Conservation (phyloP, 1,284 basidiomycete species). For the Irpex lacteus region DNA sequence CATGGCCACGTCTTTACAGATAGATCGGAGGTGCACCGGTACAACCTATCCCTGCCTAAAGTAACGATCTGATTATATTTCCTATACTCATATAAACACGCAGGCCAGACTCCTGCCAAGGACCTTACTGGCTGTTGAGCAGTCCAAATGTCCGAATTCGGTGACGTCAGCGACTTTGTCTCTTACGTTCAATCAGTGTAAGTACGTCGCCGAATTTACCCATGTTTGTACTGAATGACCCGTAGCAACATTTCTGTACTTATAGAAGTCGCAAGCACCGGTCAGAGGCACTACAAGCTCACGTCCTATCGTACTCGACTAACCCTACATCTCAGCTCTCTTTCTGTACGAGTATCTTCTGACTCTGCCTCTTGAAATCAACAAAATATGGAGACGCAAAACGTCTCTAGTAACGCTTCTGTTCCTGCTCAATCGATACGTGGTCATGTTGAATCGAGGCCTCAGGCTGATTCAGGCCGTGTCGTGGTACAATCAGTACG, state of each 20-base stretch:
- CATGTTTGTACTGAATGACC: too few species aligned
- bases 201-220: too few species aligned
- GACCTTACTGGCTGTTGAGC: too few species aligned
- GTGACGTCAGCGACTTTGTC: too few species aligned
- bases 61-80: not conserved
- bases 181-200: too few species aligned
- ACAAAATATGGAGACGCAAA: not conserved
- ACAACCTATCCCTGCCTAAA: too few species aligned
- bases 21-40: too few species aligned
- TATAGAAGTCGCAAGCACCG: not conserved
- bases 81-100: too few species aligned
- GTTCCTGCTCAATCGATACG: constrained; percentile 12
- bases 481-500: constrained; percentile 14
- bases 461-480: constrained; percentile 15
- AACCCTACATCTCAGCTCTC: not conserved
- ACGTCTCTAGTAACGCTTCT: not conserved
- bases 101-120: too few species aligned
- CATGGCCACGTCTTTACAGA: too few species aligned
- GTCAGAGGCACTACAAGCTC: not conserved
- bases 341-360: not conserved
- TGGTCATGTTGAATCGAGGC: constrained; percentile 16
- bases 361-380: not conserved
- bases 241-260: not conserved
- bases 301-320: not conserved
- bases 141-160: too few species aligned